phyloP scores from a whole-genome alignment of 768 basidiomycete species.

The Phylloporus rhodoxanthus region DNA sequence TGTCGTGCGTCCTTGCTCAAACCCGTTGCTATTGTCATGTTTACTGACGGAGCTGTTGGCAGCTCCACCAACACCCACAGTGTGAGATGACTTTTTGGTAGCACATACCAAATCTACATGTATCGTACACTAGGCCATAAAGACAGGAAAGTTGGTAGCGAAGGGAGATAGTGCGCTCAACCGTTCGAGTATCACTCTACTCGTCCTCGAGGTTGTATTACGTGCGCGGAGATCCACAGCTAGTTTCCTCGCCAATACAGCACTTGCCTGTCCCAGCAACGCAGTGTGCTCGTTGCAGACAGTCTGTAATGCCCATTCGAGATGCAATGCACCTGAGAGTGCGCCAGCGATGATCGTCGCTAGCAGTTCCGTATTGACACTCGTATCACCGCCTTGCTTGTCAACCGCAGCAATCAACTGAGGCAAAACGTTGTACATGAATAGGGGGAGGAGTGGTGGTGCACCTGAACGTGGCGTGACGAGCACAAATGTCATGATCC shows the following conservation, averaged over 20 bases:
- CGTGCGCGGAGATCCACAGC: slow-evolving; percentile 53
- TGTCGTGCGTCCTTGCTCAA: slow-evolving; percentile 56
- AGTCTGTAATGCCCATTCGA: slow-evolving; percentile 62
- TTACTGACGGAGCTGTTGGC: slow-evolving; percentile 6
- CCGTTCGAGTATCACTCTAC: slow-evolving; percentile 50
- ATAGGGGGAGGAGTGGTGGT: slow-evolving; percentile 69
- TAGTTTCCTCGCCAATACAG: slow-evolving; percentile 60
- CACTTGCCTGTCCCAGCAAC: slow-evolving; percentile 57
- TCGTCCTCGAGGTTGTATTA: slow-evolving; percentile 44
- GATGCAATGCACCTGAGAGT: slow-evolving; percentile 60
- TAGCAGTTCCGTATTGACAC: slow-evolving; percentile 55
- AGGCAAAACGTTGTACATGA: slow-evolving; percentile 64
- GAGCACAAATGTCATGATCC: slow-evolving; percentile 64
- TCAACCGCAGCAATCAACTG: slow-evolving; percentile 52
- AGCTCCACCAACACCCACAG: slow-evolving; percentile 47
- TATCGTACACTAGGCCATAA: slow-evolving; percentile 28
- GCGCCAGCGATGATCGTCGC: slow-evolving; percentile 60
- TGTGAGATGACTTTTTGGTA: slow-evolving; percentile 28
- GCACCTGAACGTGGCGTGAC: slow-evolving; percentile 50
- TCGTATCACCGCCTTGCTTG: slow-evolving; percentile 45
- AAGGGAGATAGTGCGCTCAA: slow-evolving; percentile 59
- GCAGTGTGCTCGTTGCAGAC: slow-evolving; percentile 44
- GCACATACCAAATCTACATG: slow-evolving; percentile 1
- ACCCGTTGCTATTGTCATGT: background rate
- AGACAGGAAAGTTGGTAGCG: slow-evolving; percentile 69